Base-by-base conservation (phyloP, 2,329 filamentous ascomycete genomes). In the Alternaria postmessia region DNA sequence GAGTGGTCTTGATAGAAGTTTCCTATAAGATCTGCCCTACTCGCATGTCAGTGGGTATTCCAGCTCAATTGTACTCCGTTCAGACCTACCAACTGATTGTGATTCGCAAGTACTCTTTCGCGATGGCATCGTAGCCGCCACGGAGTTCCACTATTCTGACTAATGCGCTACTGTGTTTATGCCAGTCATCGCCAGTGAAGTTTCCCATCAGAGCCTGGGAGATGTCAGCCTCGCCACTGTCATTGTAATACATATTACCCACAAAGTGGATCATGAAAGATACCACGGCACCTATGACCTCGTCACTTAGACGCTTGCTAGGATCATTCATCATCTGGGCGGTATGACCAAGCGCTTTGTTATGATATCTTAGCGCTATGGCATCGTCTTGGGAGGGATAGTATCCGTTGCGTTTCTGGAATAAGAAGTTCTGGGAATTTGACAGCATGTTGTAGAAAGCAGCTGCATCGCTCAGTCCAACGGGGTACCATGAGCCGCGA, bases 251-350 rank as follows among this genome's bases (percentile, higher is more conserved):
- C 22, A 9, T 7, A 18, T 9, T 22, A 53, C 66, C 62, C 58
- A 75, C 73, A 61, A 72, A 64, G 54, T 75, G 70, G 14, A 68
- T 70, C 66, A 72, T 73, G 18, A 75, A 72, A 2, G 69, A 66
- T 4, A 54, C 54, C 5, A 76, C 56, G 1, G 63, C 54, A 12
- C 69, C 63, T 36, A 74, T 49, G 12, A 66, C 48, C 28, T 67
- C 67, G 16, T 74, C 66, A 20, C 63, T 73, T 0, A 59, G 63
- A n/a, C 71, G 67, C n/a, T 67, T 63, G 1, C 51, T 32, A 2
- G 68, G 55, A 28, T 72, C 63, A 16, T 68, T 64, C 63, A 76
- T 60, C 38, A 68, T 63, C 38, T 69, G 54, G 8, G 43, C 58
- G 6, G 67, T 67, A 18, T 65, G 39, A 30, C 61, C 59, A 22